Conservation (phyloP, 176 grass and related monocot genomes). For the Avena eriantha region DNA sequence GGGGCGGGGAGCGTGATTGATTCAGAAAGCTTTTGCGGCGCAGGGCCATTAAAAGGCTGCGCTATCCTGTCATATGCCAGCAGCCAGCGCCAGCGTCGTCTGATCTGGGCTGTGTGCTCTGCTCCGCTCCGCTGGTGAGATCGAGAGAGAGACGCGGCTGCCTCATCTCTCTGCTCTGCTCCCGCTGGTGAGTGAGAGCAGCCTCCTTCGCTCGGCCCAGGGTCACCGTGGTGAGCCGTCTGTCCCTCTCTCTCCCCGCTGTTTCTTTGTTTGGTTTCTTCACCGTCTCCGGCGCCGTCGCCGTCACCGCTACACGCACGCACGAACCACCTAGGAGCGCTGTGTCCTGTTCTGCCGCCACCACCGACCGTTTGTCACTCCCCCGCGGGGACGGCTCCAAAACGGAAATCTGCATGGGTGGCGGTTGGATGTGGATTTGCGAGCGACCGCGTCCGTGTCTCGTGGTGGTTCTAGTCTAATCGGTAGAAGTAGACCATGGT, state of each 20-base stretch:
- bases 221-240: not conserved
- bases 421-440: constrained; percentile 47
- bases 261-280: not conserved
- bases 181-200: too few species aligned
- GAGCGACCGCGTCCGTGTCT: constrained; percentile 43
- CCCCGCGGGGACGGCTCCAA: not conserved
- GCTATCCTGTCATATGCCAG: not conserved
- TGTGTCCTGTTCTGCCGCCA: not conserved
- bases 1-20: too few species aligned
- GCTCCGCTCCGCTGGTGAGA: not conserved
- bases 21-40: too few species aligned
- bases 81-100: not conserved
- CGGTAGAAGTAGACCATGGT: not conserved
- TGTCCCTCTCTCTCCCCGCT: not conserved
- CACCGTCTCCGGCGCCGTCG: not conserved
- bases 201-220: too few species aligned
- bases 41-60: constrained; percentile 44
- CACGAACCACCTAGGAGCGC: not conserved
- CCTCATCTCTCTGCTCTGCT: not conserved
- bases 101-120: not conserved
- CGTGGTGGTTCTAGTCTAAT: not conserved
- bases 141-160: too few species aligned
- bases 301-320: not conserved
- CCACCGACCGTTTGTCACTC: not conserved
- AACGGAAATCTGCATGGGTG: not conserved